Evolutionary conservation across 2,329 filamentous ascomycete species (phyloP), one percentile per base, ranked within the genome.

Genomic region (Scedosporium boydii): DNA sequence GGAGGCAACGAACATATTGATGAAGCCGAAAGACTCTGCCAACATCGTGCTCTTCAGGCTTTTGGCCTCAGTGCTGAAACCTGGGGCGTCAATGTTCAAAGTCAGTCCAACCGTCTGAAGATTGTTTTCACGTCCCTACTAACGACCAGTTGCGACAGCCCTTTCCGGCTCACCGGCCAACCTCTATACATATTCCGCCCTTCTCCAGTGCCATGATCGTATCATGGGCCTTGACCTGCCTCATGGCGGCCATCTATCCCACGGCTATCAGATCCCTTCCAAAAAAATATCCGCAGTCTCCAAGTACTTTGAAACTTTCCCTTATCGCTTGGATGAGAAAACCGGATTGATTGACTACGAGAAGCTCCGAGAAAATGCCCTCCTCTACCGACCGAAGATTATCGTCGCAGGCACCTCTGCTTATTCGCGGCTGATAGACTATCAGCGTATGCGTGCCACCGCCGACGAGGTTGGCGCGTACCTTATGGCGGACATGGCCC

Each of bases 271-370:
- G 78, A 98, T 91, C 23, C 91, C 95, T 2, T 87, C 88, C 61
- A 91, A 88, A 76, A 93, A 93, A 83, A 98, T 99, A 74, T 98
- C 93, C n/a, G 92, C 93, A 70, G 87, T 99, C 67, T 98, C 93
- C 63, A 98, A 96, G 74, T 99, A 99, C 80, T 99, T 99, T 74
- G 95, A 99, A 80, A 99, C 95, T 44, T 80, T 99, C 66, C 95
- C 95, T 5, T 99, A 99, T 81, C 88, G 92, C 64, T 84, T 98
- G 62, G 86, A 97, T 78, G 90, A 96, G 72, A 82, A 87, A 66
- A 98, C 93, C 4, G 95, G 95, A 64, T 82, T 93, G 68, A 99
- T 99, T 71, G 93, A 99, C 80, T 99, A 99, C 76, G 87, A 91
- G 71, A 89, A 89, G 72, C 84, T 99, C 62, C 93, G 96, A 76